Percentiles rank a stretch among this genome's conserved stretches.
Conservation (phyloP, 495 filamentous ascomycete species). For the Penicillium steckii region DNA sequence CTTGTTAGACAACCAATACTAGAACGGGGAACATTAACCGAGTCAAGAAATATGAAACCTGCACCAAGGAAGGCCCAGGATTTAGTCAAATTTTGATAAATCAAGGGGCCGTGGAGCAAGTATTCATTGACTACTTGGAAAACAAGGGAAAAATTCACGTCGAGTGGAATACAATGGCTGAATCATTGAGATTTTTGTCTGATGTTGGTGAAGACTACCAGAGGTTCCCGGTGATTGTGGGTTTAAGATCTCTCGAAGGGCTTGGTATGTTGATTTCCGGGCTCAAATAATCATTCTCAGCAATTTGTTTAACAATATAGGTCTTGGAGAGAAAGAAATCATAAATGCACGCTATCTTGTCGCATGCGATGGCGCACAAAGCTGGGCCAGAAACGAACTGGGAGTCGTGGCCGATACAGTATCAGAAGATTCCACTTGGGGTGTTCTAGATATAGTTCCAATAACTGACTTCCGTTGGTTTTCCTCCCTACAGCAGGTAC, state of each 20-base stretch:
- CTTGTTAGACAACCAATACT: neutral
- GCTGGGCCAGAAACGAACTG: constrained; percentile 22
- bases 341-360: constrained; percentile 29
- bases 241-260: neutral
- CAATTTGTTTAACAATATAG: neutral
- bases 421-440: constrained; percentile 15
- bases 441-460: constrained; percentile 25
- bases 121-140: neutral
- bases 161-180: neutral
- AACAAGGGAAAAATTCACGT: neutral
- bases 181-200: neutral
- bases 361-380: constrained; percentile 25
- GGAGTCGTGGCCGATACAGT: constrained; percentile 8
- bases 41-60: neutral
- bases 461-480: constrained; percentile 23
- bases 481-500: neutral
- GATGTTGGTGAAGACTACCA: neutral
- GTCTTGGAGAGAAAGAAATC: constrained; percentile 1
- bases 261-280: neutral
- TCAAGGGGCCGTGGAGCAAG: constrained; percentile 4
- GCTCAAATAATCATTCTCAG: neutral
- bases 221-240: neutral
- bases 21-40: neutral
- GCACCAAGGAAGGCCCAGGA: neutral
- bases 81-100: neutral